A percentile compares a stretch with the other conserved stretches of the same genome.
Conservation (phyloP, 257 asterid species). For the Solanum virginianum region DNA sequence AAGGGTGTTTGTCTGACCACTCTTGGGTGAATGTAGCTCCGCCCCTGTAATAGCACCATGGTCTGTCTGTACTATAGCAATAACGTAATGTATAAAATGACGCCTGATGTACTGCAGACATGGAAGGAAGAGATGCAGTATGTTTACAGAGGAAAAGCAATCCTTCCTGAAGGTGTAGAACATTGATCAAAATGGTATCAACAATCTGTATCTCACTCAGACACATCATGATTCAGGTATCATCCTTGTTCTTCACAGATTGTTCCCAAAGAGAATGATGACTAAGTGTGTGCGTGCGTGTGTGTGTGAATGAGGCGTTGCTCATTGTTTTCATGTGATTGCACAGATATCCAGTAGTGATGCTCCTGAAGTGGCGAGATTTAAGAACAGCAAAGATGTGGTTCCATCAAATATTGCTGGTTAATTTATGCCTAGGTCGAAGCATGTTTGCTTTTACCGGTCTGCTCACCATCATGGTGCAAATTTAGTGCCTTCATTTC, state of each 20-base stretch:
- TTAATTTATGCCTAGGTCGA: neutral
- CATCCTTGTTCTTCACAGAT: neutral
- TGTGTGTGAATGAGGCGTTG: neutral
- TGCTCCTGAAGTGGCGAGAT: neutral
- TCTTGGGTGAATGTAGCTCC: too few species aligned
- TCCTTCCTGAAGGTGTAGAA: constrained; percentile 53
- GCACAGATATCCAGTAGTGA: neutral
- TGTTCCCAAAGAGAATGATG: neutral
- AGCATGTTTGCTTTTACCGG: neutral
- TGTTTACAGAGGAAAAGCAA: constrained; percentile 60
- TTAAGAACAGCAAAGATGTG: neutral
- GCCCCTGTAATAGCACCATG: neutral
- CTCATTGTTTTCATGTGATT: neutral
- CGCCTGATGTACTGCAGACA: constrained; percentile 36
- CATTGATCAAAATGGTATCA: constrained; percentile 13
- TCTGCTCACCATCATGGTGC: neutral
- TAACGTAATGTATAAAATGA: neutral
- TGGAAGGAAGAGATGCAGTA: constrained; percentile 86
- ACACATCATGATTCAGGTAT: neutral
- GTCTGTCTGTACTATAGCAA: neutral
- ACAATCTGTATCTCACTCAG: neutral
- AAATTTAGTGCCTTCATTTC: neutral
- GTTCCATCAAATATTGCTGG: neutral
- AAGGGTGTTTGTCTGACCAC: too few species aligned
- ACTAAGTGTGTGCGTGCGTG: neutral